Conservation (phyloP, 805 yeast genomes). For the Metschnikowia koreensis region DNA sequence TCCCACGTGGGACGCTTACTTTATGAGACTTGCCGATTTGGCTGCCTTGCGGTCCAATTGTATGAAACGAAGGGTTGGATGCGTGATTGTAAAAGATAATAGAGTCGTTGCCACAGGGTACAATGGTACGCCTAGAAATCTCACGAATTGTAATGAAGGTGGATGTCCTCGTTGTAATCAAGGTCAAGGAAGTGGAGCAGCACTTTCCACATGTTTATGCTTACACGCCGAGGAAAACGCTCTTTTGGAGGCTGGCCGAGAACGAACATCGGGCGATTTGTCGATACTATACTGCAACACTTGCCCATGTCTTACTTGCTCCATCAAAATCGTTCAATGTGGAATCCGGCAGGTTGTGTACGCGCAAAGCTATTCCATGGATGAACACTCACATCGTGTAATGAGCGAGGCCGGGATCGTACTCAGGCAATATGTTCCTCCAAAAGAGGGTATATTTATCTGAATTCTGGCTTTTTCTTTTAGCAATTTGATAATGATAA, state of each 20-base stretch:
- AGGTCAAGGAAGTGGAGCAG: constrained; percentile 60
- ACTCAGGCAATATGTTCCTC: constrained; percentile 52
- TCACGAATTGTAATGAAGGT: constrained; percentile 89
- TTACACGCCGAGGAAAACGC: constrained; percentile 98
- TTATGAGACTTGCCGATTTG: constrained; percentile 88
- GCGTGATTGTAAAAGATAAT: constrained; percentile 83
- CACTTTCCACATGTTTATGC: constrained; percentile 82
- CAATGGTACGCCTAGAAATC: constrained; percentile 92
- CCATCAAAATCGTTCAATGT: constrained; percentile 89
- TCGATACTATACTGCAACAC: constrained; percentile 89
- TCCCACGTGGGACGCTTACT: constrained; percentile 96
- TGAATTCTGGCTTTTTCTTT: constrained; percentile 3
- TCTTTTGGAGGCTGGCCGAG: constrained; percentile 88
- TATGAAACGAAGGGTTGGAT: constrained; percentile 96
- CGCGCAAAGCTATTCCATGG: constrained; percentile 92
- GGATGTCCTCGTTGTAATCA: constrained; percentile 90
- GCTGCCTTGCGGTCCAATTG: constrained; percentile 94
- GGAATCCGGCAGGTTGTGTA: constrained; percentile 92
- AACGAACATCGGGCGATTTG: constrained; percentile 57
- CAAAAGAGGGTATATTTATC: constrained; percentile 39
- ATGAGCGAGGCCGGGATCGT: constrained; percentile 70
- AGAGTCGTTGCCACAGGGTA: constrained; percentile 95
- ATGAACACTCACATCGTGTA: constrained; percentile 66
- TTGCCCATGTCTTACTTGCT: constrained; percentile 95
- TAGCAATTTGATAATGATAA: background rate